Conservation (phyloP, 139 green algal species). For the Eudorina sp. region DNA sequence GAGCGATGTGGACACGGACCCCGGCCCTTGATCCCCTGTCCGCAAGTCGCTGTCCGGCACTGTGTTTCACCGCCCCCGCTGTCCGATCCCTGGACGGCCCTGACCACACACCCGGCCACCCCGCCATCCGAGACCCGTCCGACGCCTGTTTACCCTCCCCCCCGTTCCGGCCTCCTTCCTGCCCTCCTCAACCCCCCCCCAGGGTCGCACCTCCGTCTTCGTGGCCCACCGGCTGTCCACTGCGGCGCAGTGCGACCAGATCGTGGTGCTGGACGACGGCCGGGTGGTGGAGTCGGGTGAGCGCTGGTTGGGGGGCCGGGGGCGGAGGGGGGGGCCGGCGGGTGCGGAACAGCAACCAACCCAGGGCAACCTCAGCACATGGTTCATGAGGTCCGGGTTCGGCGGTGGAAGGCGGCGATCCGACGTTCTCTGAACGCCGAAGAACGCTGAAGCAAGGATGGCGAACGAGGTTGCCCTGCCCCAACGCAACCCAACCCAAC, state of each 20-base stretch:
- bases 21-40: too few relatives aligned
- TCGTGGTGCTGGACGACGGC: slow-evolving; percentile 91
- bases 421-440: too few relatives aligned
- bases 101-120: too few relatives aligned
- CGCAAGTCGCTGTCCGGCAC: too few relatives aligned
- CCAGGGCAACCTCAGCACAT: background rate
- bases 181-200: background rate
- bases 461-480: background rate
- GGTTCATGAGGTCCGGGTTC: too few relatives aligned
- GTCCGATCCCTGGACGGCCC: too few relatives aligned
- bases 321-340: too few relatives aligned
- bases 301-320: background rate
- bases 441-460: background rate
- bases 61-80: too few relatives aligned
- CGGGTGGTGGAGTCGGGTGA: slow-evolving; percentile 83
- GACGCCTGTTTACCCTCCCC: too few relatives aligned
- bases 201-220: slow-evolving; percentile 92
- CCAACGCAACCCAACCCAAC: background rate
- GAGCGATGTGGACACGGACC: too few relatives aligned
- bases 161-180: background rate
- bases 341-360: background rate
- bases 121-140: too few relatives aligned
- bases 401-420: too few relatives aligned
- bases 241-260: slow-evolving; percentile 88
- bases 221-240: slow-evolving; percentile 97